Evolutionary conservation across 1,284 basidiomycete species (phyloP).

Genomic region (Tilletia indica): DNA sequence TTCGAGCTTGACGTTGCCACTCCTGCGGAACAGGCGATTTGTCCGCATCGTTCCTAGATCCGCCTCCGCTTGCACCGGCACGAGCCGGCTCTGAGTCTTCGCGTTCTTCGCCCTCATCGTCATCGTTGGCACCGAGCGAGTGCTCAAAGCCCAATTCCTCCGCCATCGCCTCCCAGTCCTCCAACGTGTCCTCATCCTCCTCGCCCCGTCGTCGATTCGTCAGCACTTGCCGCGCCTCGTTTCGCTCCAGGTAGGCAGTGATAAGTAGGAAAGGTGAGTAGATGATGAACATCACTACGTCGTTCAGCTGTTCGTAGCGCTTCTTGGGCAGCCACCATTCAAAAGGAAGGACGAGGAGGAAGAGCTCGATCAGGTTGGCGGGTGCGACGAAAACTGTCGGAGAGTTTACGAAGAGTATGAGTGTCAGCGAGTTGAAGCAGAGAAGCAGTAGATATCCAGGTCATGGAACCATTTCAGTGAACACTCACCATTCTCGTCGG

Average conservation of each 20-base stretch:
- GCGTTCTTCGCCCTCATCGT: background rate
- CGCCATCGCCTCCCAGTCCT: conserved; percentile 17
- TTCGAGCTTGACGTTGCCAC: conserved; percentile 2
- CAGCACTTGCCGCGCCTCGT: background rate
- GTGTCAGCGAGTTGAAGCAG: no score
- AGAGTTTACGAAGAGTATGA: background rate
- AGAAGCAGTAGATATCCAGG: no score
- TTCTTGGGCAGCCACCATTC: conserved; percentile 15
- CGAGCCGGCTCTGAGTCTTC: no score
- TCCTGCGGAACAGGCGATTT: background rate
- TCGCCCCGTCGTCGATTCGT: background rate
- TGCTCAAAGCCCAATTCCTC: conserved; percentile 8
- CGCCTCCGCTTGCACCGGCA: no score
- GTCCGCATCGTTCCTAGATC: background rate
- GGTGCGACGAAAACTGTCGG: conserved; percentile 8
- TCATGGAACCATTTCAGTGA: no score
- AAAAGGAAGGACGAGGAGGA: conserved; percentile 10
- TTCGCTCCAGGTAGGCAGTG: conserved; percentile 6
- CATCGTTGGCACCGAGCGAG: background rate
- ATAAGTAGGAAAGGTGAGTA: conserved; percentile 6
- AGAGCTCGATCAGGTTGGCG: conserved; percentile 16
- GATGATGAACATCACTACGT: conserved; percentile 10
- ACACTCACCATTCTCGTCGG: conserved; percentile 5
- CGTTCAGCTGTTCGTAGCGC: conserved; percentile 12
- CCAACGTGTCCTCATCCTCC: conserved; percentile 8